Base-by-base conservation (phyloP, 1,139 yeast genomes). In the Hyphopichia fennica region DNA sequence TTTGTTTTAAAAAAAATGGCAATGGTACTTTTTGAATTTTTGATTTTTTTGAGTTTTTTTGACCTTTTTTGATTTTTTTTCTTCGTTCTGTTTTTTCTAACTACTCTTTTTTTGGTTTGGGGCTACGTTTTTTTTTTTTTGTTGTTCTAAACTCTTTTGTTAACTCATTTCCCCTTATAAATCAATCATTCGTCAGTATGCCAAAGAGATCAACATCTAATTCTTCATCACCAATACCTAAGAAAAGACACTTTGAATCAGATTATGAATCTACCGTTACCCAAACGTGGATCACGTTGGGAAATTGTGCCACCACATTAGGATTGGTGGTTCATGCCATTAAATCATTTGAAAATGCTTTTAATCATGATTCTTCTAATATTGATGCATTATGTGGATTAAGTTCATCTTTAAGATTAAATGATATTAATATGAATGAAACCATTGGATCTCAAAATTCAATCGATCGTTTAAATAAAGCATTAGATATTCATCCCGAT, bases 261-360 rank as follows among this genome's bases (percentile, higher is more conserved):
- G 45, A 43, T 22, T 58, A 59, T 46, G 54, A 54, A 25, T 42
- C 47, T 16, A 51, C 58, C 4, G 72, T 70, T 14, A 55, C 65
- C 34, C 68, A 67, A 39, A 73, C 81, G 1, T 79, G 84, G 84
- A 54, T 67, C 9, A 65, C 72, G 8, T 69, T 79, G 40, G 84
- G 81, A 2, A 62, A 65, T 32, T 75, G 82, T 53, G 82, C 84
- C 16, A 54, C 63, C 35, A 56, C 74, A 2, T 53, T 78, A 38
- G 78, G 78, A 3, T 54, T 72, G 3, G 60, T 62, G 16, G 57
- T 60, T 3, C 52, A 67, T 4, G 81, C 82, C 4, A 67, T 75
- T 22, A 63, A 63, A 41, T 67, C 79, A 13, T 79, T 60, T 47
- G 81, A 77, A 49, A 56, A 62, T 22, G 81, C 80, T 0, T 62